These are phyloP conservation scores for Penicillium ochrochloron DNA, from an alignment of 495 filamentous ascomycete species.

Conservation along the genomic window DNA sequence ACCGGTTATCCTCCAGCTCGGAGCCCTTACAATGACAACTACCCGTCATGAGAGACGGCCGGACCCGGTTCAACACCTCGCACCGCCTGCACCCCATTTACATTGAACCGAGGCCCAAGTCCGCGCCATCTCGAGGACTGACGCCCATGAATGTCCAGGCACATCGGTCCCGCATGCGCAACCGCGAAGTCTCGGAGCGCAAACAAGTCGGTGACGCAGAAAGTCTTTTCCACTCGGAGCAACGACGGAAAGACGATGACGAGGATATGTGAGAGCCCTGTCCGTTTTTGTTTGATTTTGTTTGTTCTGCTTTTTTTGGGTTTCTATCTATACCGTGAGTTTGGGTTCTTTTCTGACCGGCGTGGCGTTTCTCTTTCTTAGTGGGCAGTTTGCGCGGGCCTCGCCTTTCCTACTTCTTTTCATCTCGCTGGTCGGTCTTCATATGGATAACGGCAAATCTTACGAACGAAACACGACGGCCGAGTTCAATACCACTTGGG, in stretches of 20 bases:
- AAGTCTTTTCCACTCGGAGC: constrained; percentile 55
- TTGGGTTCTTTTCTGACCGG: constrained; percentile 1
- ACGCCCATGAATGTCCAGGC: constrained; percentile 69
- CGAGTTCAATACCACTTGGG: constrained; percentile 14
- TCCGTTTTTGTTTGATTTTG: constrained; percentile 5
- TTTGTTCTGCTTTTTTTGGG: background rate
- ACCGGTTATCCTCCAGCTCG: constrained; percentile 90
- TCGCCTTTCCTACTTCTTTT: constrained; percentile 12
- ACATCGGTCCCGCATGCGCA: constrained; percentile 52
- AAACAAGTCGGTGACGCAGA: constrained; percentile 86
- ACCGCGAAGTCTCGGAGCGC: constrained; percentile 77
- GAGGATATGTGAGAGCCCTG: constrained; percentile 23
- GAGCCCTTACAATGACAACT: constrained; percentile 98
- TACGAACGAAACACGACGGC: constrained; percentile 12
- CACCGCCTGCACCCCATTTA: constrained; percentile 52
- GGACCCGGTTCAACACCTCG: constrained; percentile 51
- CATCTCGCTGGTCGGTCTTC: constrained; percentile 9
- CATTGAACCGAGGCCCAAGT: constrained; percentile 41
- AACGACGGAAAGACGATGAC: constrained; percentile 30
- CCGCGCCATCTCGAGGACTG: constrained; percentile 78
- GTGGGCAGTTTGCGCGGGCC: constrained; percentile 9
- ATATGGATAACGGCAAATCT: constrained; percentile 11
- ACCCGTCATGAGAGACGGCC: constrained; percentile 90
- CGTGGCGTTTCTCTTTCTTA: background rate
- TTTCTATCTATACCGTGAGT: constrained; percentile 1